Evolutionary conservation across 2,329 filamentous ascomycete genomes (phyloP), one percentile per base, ranked within the genome.

Genomic region (Aspergillus tamarii): DNA sequence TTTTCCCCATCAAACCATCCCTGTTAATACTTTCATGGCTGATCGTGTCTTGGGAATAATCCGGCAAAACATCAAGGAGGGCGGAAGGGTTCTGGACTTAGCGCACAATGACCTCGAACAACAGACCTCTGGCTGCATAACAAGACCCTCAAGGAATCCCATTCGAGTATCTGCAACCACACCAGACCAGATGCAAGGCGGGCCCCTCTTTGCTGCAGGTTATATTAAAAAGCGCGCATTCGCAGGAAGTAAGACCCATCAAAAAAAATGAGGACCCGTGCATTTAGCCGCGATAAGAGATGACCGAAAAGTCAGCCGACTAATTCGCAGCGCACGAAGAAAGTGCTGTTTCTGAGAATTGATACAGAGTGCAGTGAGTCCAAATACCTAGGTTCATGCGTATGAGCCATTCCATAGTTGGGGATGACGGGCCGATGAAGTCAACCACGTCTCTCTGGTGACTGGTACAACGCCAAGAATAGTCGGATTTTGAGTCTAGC

Each of bases 401-500:
- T 16, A 52, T 26, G 48, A 30, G 46, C 26, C 28, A n/a, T n/a
- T n/a, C n/a, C 21, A 32, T 26, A 36, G 30, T 12, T 32, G 9
- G 28, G 52, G 10, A 34, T 53, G 30, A 14, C 50, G 50, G 50
- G 30, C 50, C 10, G 52, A 54, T 36, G 52, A 39, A 30, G 30
- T 54, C 32, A 54, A 36, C 52, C 52, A 54, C 52, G n/a, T 54
- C 52, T 53, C 52, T 54, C 28, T 36, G 19, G 45, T 16, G 23
- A 30, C 48, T 34, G 48, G 14, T n/a, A 14, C 30, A 14, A 21
- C 32, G 52, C 52, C 52, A 55, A 55, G 52, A 19, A 55, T 8
- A 39, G 14, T 16, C n/a, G n/a, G n/a, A n/a, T 26, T 41, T 34
- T 39, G 52, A 39, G 32, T 26, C 32, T 3, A 23, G 52, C 26